Evolutionary conservation across 2,329 filamentous ascomycete species (phyloP).

Genomic region (Septoria linicola): DNA sequence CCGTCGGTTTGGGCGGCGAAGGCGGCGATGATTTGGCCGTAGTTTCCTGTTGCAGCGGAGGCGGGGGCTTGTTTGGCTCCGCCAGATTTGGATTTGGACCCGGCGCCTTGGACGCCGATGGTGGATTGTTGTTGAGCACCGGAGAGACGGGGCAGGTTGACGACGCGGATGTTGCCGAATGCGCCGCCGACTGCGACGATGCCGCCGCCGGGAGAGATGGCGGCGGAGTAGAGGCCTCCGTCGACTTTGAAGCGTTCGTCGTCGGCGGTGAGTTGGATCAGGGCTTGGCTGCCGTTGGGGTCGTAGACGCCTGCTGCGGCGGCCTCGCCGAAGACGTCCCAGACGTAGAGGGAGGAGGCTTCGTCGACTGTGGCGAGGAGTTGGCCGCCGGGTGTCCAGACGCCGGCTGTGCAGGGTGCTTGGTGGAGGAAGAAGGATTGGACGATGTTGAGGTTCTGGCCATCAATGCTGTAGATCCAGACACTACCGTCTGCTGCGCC

Average conservation of each 20-base stretch:
- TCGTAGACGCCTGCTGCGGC: conserved; percentile 62
- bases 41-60: conserved; percentile 51
- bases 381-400: conserved; percentile 85
- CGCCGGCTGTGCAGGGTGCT: conserved; percentile 78
- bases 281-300: conserved; percentile 55
- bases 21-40: conserved; percentile 75
- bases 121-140: conserved; percentile 33
- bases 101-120: conserved; percentile 48
- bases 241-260: conserved; percentile 92
- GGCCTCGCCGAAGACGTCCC: conserved; percentile 83
- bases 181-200: conserved; percentile 86
- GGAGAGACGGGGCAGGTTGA: conserved; percentile 71
- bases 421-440: conserved; percentile 93
- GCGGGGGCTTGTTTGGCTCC: conserved; percentile 45
- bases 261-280: conserved; percentile 71
- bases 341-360: conserved; percentile 85
- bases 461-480: conserved; percentile 90
- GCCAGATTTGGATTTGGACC: no score
- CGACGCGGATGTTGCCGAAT: conserved; percentile 78
- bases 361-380: conserved; percentile 86
- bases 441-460: conserved; percentile 72
- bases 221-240: conserved; percentile 85
- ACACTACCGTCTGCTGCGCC: conserved; percentile 89
- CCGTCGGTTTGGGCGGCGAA: conserved; percentile 76
- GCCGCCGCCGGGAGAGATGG: conserved; percentile 73